Base-by-base conservation (phyloP, 306 rosid genomes). In the Notholithocarpus densiflorus region DNA sequence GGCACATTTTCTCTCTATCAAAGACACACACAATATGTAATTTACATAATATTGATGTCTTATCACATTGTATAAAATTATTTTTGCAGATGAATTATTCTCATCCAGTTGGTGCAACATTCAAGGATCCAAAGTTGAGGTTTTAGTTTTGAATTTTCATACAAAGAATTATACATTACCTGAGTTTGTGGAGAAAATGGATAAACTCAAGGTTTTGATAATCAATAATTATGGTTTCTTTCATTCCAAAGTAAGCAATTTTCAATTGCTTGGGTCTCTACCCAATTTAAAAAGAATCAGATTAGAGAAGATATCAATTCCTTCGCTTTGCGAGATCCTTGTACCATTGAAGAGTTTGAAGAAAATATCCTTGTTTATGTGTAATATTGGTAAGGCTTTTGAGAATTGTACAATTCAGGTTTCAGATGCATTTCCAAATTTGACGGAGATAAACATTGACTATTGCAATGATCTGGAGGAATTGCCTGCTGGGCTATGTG, bases 31-130 rank as follows among this genome's bases (percentile, higher is more conserved):
- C 37, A 61, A 19, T 18, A n/a, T 29, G 26, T 45, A 71, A 71
- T 73, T 68, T 66, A 4, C 0, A 27, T 21, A 43, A 5, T 43
- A 60, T 51, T 13, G 34, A 48, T 65, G n/a, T 61, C 68, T 52
- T 51, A 18, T 34, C 27, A 56, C 31, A 40, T 65, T 24, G 43
- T 69, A 56, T 54, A 34, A 23, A 71, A 12, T 72, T 15, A 51
- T 76, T 24, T 81, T 86, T 82, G 73, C 95, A 91, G 98, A 87
- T 77, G 90, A 80, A 53, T 40, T 2, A 1, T 84, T 88, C 77
- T 82, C 79, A 60, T 73, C 88, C 10, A 77, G 86, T 27, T 84
- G 90, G 97, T 80, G 77, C 59, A 64, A 83, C 74, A 77, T 90
- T 80, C 79, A 75, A 79, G 82, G 89, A 23, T 83, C 85, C 6